Conservation (phyloP, 371 early-diverging fungal species). For the Parasitella parasitica region DNA sequence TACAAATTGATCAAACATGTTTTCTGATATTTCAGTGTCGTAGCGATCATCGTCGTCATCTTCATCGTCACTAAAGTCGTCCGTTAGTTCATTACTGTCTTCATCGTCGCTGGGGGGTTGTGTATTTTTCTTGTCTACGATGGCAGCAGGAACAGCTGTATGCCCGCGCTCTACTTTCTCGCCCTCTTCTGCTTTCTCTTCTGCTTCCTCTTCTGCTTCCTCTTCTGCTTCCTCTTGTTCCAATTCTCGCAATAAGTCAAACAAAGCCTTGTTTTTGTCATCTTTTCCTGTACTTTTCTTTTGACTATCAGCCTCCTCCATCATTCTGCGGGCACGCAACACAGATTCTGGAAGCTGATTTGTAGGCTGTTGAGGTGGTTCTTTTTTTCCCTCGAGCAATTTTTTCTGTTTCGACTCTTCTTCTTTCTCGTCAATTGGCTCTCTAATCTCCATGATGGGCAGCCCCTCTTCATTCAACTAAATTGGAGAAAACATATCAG, state of each 20-base stretch:
- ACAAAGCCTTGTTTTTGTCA: conserved; percentile 43
- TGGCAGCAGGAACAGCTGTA: neutral
- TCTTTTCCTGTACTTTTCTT: neutral
- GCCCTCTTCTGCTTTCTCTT: conserved; percentile 18
- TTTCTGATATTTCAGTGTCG: conserved; percentile 45
- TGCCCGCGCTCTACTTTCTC: neutral
- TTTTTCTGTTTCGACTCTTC: conserved; percentile 19
- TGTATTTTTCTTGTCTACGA: neutral
- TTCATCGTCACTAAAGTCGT: conserved; percentile 11
- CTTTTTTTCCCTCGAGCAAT: neutral
- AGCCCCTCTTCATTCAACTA: conserved; percentile 87
- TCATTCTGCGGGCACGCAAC: conserved; percentile 32
- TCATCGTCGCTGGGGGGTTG: conserved; percentile 11
- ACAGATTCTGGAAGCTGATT: conserved; percentile 21
- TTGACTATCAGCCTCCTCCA: conserved; percentile 10
- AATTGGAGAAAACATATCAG: neutral
- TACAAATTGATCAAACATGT: conserved; percentile 51
- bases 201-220: conserved; percentile 14
- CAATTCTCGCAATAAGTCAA: conserved; percentile 52
- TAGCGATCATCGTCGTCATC: conserved; percentile 41
- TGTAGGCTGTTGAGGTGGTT: neutral
- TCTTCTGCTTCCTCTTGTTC: conserved; percentile 50
- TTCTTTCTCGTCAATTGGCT: conserved; percentile 38
- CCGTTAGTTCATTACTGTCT: conserved; percentile 48
- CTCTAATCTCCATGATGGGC: conserved; percentile 85